A percentile compares a stretch with the other conserved stretches of the same genome.
These are phyloP conservation scores for Thuidium tamariscinum DNA, from an alignment of 225 moss, liverwort and hornwort genomes.

Conservation along the genomic window DNA sequence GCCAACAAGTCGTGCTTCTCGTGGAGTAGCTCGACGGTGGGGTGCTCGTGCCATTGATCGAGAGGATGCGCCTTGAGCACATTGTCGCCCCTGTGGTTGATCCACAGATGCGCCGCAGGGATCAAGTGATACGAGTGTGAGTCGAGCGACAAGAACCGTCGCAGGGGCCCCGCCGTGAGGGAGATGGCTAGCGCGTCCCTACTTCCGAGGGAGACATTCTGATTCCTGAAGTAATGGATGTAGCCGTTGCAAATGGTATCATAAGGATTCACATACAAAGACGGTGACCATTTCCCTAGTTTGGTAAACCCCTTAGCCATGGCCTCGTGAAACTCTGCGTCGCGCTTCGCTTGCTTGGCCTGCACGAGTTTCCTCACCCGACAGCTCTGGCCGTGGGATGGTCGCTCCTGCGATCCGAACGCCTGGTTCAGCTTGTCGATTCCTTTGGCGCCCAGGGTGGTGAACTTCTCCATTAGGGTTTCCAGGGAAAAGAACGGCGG, in stretches of 20 bases:
- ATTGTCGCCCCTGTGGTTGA: background rate
- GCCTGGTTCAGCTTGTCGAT: background rate
- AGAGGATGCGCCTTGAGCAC: slow-evolving; percentile 4
- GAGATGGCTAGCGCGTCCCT: background rate
- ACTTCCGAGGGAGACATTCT: background rate
- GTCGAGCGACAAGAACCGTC: background rate
- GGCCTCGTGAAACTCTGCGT: background rate
- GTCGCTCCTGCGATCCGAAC: background rate
- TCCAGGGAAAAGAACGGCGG: slow-evolving; percentile 21
- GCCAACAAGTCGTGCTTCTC: slow-evolving; percentile 3
- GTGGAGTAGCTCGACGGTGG: background rate
- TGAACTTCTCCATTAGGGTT: background rate
- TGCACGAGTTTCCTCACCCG: background rate
- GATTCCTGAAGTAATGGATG: slow-evolving; percentile 10
- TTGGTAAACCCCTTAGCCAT: background rate
- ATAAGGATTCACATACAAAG: background rate
- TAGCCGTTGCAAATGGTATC: slow-evolving; percentile 9
- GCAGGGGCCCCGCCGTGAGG: background rate
- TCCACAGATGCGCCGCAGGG: slow-evolving; percentile 5
- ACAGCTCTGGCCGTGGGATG: background rate
- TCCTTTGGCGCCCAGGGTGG: background rate
- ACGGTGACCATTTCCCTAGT: background rate
- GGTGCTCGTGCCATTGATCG: slow-evolving; percentile 7
- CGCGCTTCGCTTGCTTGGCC: background rate
- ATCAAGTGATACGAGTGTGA: slow-evolving; percentile 16